These are phyloP conservation scores for Claviceps fusiformis DNA, from an alignment of 2,329 filamentous ascomycete species.

Conservation along the genomic window DNA sequence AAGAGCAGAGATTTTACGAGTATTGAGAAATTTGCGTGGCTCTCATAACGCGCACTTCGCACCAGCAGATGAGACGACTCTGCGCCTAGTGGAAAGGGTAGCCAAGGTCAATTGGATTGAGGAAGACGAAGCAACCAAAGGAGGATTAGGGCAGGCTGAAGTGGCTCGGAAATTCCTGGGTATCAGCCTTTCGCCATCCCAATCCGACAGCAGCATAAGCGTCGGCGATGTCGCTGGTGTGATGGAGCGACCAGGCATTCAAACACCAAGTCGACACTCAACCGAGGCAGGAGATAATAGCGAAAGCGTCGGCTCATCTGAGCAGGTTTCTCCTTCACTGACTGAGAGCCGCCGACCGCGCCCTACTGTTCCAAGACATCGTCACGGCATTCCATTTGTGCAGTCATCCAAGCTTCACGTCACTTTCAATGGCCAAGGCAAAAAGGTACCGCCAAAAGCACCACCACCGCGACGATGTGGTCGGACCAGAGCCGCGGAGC, in stretches of 20 bases:
- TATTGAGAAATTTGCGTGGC: conserved; percentile 57
- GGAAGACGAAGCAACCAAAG: conserved; percentile 22
- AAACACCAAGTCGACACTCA: conserved; percentile 57
- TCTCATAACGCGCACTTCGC: conserved; percentile 61
- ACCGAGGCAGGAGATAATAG: conserved; percentile 12
- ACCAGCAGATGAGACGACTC: conserved; percentile 66
- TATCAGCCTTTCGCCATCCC: conserved; percentile 52
- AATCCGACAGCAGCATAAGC: conserved; percentile 60
- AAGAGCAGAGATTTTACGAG: conserved; percentile 63
- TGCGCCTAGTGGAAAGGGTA: conserved; percentile 65
- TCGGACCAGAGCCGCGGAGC: conserved; percentile 23
- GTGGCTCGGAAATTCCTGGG: conserved; percentile 50
- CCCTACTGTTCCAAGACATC: conserved; percentile 42
- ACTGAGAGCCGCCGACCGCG: conserved; percentile 31
- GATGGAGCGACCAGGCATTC: conserved; percentile 68
- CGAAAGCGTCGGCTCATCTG: conserved; percentile 8
- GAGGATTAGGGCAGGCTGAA: conserved; percentile 24
- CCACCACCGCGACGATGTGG: conserved; percentile 33
- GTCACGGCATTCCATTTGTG: conserved; percentile 35
- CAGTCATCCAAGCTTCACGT: conserved; percentile 18
- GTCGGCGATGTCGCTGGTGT: conserved; percentile 67
- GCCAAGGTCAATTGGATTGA: conserved; percentile 57
- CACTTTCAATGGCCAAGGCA: conserved; percentile 18
- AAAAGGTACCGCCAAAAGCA: conserved; percentile 31
- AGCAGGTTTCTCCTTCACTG: conserved; percentile 8